phyloP scores from a whole-genome alignment of 306 rosid genomes.

The Glycine soja region DNA sequence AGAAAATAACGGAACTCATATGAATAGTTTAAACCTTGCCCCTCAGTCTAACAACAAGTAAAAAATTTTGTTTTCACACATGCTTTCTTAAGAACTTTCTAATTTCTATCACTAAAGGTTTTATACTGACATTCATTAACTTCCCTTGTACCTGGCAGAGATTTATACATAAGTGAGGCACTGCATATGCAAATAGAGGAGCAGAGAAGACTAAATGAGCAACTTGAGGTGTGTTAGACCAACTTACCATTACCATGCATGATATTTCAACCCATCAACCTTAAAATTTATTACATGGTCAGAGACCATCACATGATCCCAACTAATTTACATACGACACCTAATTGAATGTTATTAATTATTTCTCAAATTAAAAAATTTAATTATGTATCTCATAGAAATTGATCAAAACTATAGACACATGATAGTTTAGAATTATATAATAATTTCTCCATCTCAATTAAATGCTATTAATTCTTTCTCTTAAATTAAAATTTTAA shows the following conservation, averaged over 20 bases:
- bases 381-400: neutral
- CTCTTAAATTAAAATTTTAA: no score
- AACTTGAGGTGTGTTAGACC: slow-evolving; percentile 72
- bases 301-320: no score
- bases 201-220: slow-evolving; percentile 88
- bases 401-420: neutral
- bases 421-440: no score
- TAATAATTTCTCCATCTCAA: neutral
- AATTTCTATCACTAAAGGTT: neutral
- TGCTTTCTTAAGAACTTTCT: slow-evolving; percentile 20
- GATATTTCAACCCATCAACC: neutral
- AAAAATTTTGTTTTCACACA: neutral
- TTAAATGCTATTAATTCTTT: no score
- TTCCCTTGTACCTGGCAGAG: slow-evolving; percentile 54
- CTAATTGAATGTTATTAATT: no score
- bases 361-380: no score
- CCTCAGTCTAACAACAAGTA: slow-evolving; percentile 79
- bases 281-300: no score
- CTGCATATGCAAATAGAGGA: slow-evolving; percentile 92
- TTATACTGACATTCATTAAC: slow-evolving; percentile 32
- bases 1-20: slow-evolving; percentile 65
- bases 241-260: slow-evolving; percentile 31
- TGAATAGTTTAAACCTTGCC: slow-evolving; percentile 60
- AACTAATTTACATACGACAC: no score
- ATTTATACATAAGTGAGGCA: slow-evolving; percentile 74